Base-by-base conservation (phyloP, 352 stramenopile genomes). In the Phytopythium litorale region DNA sequence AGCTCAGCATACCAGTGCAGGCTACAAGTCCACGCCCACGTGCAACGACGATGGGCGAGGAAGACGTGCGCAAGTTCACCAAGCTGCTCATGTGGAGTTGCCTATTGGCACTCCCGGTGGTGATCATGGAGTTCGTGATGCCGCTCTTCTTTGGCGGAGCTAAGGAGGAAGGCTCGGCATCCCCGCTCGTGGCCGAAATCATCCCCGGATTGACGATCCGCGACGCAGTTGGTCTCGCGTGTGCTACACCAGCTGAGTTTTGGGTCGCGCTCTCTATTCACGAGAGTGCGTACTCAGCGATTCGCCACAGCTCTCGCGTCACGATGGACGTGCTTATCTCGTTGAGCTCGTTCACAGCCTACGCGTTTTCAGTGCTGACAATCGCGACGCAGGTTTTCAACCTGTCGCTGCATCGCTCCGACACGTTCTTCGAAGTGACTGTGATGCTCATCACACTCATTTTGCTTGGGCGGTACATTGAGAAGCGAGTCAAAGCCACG, bases 321-420 rank as follows among this genome's bases (percentile, higher is more conserved):
- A 90, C 76, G 0, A 93, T 93, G 82, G 79, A 91, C 52, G 82
- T 91, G 52, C 74, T 93, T 49, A 81, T 91, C 25, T 91, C 84
- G 37, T 70, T 93, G 33, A 90, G 82, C 37, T 75, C 82, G n/a
- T 76, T 78, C 51, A 75, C 73, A 2, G 78, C 84, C 32, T 93
- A 91, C 68, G 60, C 71, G 0, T 93, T 90, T 60, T 91, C 80
- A 2, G 59, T 77, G 37, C 67, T 79, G 32, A 73, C 72, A 25
- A 62, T 79, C 57, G 63, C 60, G 40, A 66, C 43, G 30, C 62
- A 65, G 25, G 56, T 58, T 18, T 60, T 69, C 11, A 15, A 38
- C 21, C 49, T 75, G n/a, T 56, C 75, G 18, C 63, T 58, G 32
- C 67, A 75, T 5, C 65, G 73, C 43, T 57, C 69, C 0, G 80